Percentiles rank a stretch among this genome's conserved stretches.
Evolutionary conservation across 345 rosid species (phyloP).

Genomic region (Camelina hispida): DNA sequence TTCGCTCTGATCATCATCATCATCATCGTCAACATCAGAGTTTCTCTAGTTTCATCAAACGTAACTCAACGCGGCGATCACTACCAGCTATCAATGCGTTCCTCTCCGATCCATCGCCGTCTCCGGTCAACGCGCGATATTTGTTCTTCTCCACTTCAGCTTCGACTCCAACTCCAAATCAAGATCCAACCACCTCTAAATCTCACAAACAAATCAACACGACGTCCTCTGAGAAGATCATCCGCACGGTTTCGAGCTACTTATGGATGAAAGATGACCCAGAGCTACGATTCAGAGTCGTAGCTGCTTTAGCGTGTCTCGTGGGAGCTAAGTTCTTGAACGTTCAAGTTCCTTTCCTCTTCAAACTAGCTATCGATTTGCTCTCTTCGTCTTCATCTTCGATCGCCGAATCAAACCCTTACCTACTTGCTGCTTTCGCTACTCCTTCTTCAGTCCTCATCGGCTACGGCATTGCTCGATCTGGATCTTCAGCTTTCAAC

Average conservation of each 20-base stretch:
- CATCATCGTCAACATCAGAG: slow-evolving; percentile 18
- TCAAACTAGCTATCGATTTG: slow-evolving; percentile 88
- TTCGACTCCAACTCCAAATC: slow-evolving; percentile 46
- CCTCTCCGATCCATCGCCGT: slow-evolving; percentile 40
- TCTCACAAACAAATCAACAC: slow-evolving; percentile 28
- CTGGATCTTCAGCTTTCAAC: slow-evolving; percentile 82
- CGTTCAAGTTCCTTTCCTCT: slow-evolving; percentile 94
- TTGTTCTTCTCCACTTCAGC: slow-evolving; percentile 55
- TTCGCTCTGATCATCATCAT: slow-evolving; percentile 16
- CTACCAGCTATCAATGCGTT: slow-evolving; percentile 41
- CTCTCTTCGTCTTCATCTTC: slow-evolving; percentile 60
- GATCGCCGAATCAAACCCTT: slow-evolving; percentile 61
- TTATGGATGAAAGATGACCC: slow-evolving; percentile 83
- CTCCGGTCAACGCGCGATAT: slow-evolving; percentile 46
- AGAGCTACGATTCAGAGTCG: slow-evolving; percentile 81
- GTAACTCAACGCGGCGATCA: slow-evolving; percentile 11
- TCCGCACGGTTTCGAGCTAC: slow-evolving; percentile 66
- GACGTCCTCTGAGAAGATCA: slow-evolving; percentile 51
- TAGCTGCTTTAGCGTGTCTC: slow-evolving; percentile 76
- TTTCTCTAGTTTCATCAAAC: slow-evolving; percentile 33
- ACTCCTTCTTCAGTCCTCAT: slow-evolving; percentile 81
- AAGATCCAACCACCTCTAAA: slow-evolving; percentile 12
- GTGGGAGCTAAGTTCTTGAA: slow-evolving; percentile 81
- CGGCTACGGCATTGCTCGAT: slow-evolving; percentile 91
- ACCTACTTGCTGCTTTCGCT: slow-evolving; percentile 64